Conservation (phyloP, 768 basidiomycete species). For the Phaeotremella skinneri region DNA sequence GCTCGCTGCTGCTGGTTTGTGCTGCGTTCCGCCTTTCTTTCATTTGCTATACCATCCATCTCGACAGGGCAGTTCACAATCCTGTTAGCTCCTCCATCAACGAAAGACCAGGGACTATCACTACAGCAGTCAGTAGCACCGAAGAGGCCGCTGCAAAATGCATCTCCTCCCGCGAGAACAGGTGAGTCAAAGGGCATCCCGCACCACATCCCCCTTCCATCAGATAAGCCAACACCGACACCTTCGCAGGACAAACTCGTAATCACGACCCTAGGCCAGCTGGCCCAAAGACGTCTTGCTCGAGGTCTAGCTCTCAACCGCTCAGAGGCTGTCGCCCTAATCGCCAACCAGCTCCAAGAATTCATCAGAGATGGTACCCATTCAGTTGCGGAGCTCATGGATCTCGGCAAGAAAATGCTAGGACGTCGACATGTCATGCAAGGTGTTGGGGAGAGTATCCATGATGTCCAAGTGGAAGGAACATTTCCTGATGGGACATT, state of each 20-base stretch:
- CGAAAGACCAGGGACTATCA: too few relatives aligned
- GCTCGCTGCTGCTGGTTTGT: too few relatives aligned
- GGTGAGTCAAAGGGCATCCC: slow-evolving; percentile 17
- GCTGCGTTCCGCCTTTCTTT: too few relatives aligned
- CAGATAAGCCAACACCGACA: background rate
- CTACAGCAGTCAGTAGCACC: too few relatives aligned
- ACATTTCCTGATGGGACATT: slow-evolving; percentile 71
- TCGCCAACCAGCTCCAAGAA: slow-evolving; percentile 89
- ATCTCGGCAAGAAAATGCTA: slow-evolving; percentile 80
- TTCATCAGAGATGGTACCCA: slow-evolving; percentile 85
- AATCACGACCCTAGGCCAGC: slow-evolving; percentile 59
- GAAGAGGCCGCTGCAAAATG: too few relatives aligned
- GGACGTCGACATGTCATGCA: slow-evolving; percentile 83
- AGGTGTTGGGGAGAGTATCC: slow-evolving; percentile 68
- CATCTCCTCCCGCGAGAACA: slow-evolving; percentile 38
- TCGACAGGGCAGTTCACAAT: too few relatives aligned
- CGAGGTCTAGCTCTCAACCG: slow-evolving; percentile 85
- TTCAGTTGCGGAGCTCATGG: slow-evolving; percentile 87
- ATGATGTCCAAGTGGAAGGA: slow-evolving; percentile 91
- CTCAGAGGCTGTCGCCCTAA: slow-evolving; percentile 82
- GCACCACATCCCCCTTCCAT: background rate
- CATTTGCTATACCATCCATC: too few relatives aligned
- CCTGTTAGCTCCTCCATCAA: too few relatives aligned
- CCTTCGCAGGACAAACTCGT: slow-evolving; percentile 47
- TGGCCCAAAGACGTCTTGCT: slow-evolving; percentile 92